Base-by-base conservation (phyloP, 164 flowering plant genomes). In the Protea cynaroides region DNA sequence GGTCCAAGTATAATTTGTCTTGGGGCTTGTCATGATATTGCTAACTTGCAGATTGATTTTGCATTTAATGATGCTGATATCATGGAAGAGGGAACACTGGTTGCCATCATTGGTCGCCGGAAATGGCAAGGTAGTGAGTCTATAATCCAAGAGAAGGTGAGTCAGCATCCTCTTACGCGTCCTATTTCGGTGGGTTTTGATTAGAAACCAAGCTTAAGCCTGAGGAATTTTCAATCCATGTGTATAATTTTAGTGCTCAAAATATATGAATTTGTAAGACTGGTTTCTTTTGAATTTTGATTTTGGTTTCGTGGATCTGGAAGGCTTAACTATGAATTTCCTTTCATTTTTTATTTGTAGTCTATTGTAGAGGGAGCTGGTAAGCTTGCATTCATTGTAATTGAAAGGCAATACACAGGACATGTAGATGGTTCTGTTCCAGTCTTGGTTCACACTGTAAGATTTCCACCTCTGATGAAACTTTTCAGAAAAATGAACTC, bases 31-130 rank as follows among this genome's bases (percentile, higher is more conserved):
- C 46, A 40, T 57, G 12, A 17, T 49, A 50, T 62, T 69, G 25
- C 52, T 59, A 18, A 50, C 68, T 62, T 78, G 67, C 75, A 86
- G 92, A 81, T 84, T 65, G 87, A 84, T 73, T 74, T 86, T 78
- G 81, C 87, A 63, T 84, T 86, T 73, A 71, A 75, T 75, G 89
- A 86, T 79, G 89, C 87, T 72, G 87, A 84, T 71, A 67, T 79
- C 25, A 68, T 86, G 50, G 89, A 86, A 72, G 86, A 84, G 68
- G 81, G 79, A 59, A 79, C 87, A 29, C 80, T 86, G n/a, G 34
- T 68, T 64, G 79, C 89, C 25, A 68, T 84, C 65, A 82, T 86
- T 74, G 89, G 92, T 43, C 82, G 81, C 14, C 76, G 61, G 46
- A 80, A 62, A 71, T 69, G 64, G 52, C 77, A 72, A 56, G 84